Evolutionary conservation across 345 rosid species (phyloP), one percentile per base, ranked within the genome.

Genomic region (Psidium guajava): DNA sequence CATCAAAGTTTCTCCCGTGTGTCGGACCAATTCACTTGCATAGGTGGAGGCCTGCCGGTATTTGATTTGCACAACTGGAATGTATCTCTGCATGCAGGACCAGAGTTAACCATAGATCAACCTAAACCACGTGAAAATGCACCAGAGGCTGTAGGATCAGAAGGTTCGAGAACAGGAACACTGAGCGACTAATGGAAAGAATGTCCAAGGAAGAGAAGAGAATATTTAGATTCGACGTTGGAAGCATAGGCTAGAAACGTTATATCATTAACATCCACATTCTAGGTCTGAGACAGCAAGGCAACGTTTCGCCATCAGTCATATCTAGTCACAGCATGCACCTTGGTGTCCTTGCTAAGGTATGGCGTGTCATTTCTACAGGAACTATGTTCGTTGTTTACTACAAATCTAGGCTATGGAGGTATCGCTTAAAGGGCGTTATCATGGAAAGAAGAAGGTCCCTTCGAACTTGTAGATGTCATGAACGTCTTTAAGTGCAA

Each of bases 11-110:
- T 95, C 91, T 97, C 99, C 90, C 98, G 92, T 24, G 99, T 98
- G 91, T 97, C 99, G n/a, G n/a, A n/a, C n/a, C n/a, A n/a, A 89
- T 97, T 98, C 87, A 97, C 99, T 83, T 97, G 99, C 99, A 97
- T 94, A 86, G 99, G 96, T 56, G 99, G 98, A 75, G 99, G 98
- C 91, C 99, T 91, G 95, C 99, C 96, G 56, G 98, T 96, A 86
- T 97, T 97, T 83, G 99, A 98, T 87, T 94, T 97, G 27, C 99
- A 95, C 91, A 93, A 98, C 88, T 99, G 92, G 86, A 97, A 97
- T 44, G 92, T 86, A 85, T 97, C 99, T 92, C 99, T 91, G 64
- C 96, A 94, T 44, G 94, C 87, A 83, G 95, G 91, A 86, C 94
- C 98, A 73, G 96, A 83, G 57, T 98, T 88, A 54, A 93, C 87